Evolutionary conservation across 768 basidiomycete genomes (phyloP).

Genomic region (Baorangia bicolor): DNA sequence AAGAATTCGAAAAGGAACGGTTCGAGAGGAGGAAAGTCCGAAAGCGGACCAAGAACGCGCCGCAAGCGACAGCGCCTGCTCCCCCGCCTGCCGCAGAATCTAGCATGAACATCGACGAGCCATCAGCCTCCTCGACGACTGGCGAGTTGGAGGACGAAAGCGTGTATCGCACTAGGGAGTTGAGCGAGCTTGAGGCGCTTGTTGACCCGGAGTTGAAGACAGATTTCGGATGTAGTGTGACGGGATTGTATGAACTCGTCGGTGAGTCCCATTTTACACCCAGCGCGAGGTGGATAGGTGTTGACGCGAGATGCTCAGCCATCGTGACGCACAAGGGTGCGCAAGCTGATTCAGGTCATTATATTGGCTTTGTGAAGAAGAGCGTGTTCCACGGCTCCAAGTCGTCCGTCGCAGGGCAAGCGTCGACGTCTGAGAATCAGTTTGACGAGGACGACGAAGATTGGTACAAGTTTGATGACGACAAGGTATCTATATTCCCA

Average conservation of each 20-base stretch:
- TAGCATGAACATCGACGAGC: conserved; percentile 51
- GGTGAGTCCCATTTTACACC: conserved; percentile 48
- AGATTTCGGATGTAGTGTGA: conserved; percentile 73
- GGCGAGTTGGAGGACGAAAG: conserved; percentile 60
- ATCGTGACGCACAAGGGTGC: conserved; percentile 98
- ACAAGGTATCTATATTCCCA: conserved; percentile 85
- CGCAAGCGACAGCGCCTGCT: conserved; percentile 14
- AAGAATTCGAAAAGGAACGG: conserved; percentile 82
- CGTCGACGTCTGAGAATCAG: conserved; percentile 14
- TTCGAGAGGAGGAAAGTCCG: conserved; percentile 79
- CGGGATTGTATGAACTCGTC: conserved; percentile 87
- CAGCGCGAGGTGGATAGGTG: neutral
- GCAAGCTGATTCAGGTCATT: conserved; percentile 93
- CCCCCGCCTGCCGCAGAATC: conserved; percentile 22
- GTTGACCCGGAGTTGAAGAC: conserved; percentile 59
- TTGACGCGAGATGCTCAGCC: conserved; percentile 44
- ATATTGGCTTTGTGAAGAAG: conserved; percentile 90
- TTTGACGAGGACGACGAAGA: conserved; percentile 66
- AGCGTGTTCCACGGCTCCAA: conserved; percentile 53
- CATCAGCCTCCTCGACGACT: conserved; percentile 17
- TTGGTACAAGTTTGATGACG: conserved; percentile 98
- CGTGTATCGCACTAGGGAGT: conserved; percentile 63
- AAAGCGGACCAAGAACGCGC: conserved; percentile 59
- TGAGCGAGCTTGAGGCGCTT: conserved; percentile 59
- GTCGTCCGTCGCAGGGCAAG: neutral